Base-by-base conservation (phyloP, 2,329 filamentous ascomycete genomes). In the Lomentospora prolificans region DNA sequence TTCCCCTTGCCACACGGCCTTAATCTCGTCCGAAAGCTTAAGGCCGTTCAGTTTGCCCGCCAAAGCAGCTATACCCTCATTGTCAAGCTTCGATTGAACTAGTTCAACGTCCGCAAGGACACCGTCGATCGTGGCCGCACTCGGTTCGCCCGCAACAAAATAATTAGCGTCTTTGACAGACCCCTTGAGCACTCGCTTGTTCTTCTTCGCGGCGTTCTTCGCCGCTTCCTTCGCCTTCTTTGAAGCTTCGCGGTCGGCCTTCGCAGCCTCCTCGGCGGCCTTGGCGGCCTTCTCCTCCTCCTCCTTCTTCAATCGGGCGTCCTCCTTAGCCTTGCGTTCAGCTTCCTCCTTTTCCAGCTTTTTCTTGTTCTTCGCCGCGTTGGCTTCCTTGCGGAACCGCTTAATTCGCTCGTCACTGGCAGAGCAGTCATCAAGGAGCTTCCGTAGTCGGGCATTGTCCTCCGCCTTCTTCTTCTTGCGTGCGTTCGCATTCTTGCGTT, bases 401-500 rank as follows among this genome's bases (percentile, higher is more conserved):
- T 96, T 96, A 79, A 97, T 96, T 62, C 94, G 90, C 78, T 95
- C 91, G 67, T 99, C 94, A 46, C 81, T 79, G 30, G 86, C 85
- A 17, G 92, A 84, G 62, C 82, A 85, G 61, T 96, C 89, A 68
- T 99, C 94, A 25, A 99, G 85, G 57, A 96, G 72, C 73, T 91
- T 87, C 67, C 94, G 85, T 59, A 99, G 82, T 66, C 95, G 91
- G 53, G 88, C 80, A 64, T 87, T 95, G 75, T 99, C 95, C 78
- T 99, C 94, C 25, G 86, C 90, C 91, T 99, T 99, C 82, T 91
- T 95, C 90, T 99, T 99, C 76, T 94, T 95, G 71, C 94, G 89
- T 41, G 90, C 85, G 69, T 96, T 96, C 75, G 88, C 84, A 75
- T 99, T 99, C 86, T 99, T 99, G 71, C 91, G 87, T 79, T 99